phyloP scores from a whole-genome alignment of 768 basidiomycete genomes.

The Phylloporus sp. region DNA sequence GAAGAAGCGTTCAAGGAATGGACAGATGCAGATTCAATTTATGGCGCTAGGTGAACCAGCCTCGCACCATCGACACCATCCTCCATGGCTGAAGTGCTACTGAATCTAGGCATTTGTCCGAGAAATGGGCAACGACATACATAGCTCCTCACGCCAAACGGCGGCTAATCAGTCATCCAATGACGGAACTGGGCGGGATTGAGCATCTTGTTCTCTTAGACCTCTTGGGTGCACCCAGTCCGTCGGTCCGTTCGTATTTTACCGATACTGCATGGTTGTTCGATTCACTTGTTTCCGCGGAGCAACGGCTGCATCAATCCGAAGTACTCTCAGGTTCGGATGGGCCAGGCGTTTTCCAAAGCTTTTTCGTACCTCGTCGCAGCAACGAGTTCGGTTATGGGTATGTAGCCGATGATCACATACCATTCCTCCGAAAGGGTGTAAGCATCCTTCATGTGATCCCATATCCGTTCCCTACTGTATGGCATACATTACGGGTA shows the following conservation, averaged over 20 bases:
- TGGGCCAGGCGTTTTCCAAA: conserved; percentile 41
- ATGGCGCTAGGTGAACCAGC: conserved; percentile 75
- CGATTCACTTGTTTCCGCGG: conserved; percentile 67
- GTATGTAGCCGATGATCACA: conserved; percentile 87
- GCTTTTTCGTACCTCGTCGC: conserved; percentile 61
- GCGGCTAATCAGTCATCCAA: conserved; percentile 47
- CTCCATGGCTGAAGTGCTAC: not conserved
- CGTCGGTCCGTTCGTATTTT: conserved; percentile 76
- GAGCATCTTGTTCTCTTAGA: conserved; percentile 93
- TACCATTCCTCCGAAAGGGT: conserved; percentile 80
- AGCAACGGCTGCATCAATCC: conserved; percentile 60
- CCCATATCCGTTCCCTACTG: conserved; percentile 77
- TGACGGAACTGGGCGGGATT: conserved; percentile 68
- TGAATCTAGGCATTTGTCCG: conserved; percentile 70
- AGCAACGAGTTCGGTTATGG: conserved; percentile 38
- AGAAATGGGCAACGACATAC: conserved; percentile 74
- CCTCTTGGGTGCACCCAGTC: conserved; percentile 75
- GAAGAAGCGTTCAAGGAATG: conserved; percentile 93
- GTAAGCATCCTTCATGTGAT: conserved; percentile 91
- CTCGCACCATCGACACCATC: not conserved
- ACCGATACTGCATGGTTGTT: conserved; percentile 91
- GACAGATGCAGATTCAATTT: conserved; percentile 87
- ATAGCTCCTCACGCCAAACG: conserved; percentile 56
- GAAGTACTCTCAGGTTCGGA: conserved; percentile 54
- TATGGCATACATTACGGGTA: conserved; percentile 83